phyloP scores from a whole-genome alignment of 495 filamentous ascomycete genomes.

The Neurospora sublineolata region DNA sequence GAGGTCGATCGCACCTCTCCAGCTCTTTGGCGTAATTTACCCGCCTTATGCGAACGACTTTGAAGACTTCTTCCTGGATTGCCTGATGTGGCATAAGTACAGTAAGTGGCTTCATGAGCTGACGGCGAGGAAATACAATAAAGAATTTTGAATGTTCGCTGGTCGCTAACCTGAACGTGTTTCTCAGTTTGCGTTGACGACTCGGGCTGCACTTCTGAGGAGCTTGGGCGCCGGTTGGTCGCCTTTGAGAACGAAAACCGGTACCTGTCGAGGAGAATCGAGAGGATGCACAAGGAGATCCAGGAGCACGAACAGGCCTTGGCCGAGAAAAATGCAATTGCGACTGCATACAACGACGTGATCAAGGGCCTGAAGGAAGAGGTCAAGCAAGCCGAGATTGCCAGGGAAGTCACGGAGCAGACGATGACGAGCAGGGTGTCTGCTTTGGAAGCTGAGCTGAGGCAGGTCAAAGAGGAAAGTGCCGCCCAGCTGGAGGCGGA shows the following conservation, averaged over 20 bases:
- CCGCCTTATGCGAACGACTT: background rate
- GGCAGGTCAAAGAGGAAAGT: background rate
- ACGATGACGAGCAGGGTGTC: background rate
- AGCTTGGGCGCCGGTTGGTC: background rate
- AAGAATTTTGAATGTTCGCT: background rate
- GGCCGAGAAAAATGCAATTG: background rate
- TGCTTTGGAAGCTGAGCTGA: background rate
- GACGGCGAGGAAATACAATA: background rate
- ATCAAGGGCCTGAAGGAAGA: background rate
- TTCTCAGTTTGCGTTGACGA: background rate
- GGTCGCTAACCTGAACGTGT: background rate
- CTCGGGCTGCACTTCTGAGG: background rate
- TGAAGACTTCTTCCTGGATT: background rate
- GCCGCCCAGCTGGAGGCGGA: background rate
- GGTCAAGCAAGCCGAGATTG: background rate
- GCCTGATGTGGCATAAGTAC: background rate
- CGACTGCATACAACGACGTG: background rate
- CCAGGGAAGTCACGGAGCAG: background rate
- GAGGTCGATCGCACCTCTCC: background rate
- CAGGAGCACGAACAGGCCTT: background rate
- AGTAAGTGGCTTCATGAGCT: background rate
- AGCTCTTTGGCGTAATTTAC: background rate
- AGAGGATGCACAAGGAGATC: background rate
- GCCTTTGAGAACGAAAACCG: background rate
- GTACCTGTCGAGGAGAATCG: background rate